Evolutionary conservation across 768 basidiomycete genomes (phyloP).

Genomic region (Cyclocybe cylindracea): DNA sequence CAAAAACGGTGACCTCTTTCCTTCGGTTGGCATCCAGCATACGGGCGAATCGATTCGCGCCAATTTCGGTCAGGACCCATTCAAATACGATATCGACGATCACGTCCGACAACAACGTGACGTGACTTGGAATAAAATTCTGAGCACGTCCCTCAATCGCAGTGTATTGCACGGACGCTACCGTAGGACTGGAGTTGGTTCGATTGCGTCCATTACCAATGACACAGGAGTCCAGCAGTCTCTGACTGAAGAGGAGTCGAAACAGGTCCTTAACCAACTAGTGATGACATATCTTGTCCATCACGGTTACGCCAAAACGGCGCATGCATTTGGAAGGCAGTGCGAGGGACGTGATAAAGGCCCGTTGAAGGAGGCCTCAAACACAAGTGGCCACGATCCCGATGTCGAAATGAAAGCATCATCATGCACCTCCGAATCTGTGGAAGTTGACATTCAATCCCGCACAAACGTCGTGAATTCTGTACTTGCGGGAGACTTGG

Average conservation of each 20-base stretch:
- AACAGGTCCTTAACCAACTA: slow-evolving; percentile 67
- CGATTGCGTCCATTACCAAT: slow-evolving; percentile 23
- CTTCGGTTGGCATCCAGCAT: slow-evolving; percentile 88
- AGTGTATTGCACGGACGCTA: slow-evolving; percentile 29
- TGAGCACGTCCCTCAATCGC: slow-evolving; percentile 52
- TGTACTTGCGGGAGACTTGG: slow-evolving; percentile 70
- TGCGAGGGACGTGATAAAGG: slow-evolving; percentile 15
- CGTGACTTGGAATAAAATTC: slow-evolving; percentile 66
- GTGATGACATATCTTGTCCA: slow-evolving; percentile 81
- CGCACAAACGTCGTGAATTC: slow-evolving; percentile 74
- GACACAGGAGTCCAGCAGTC: slow-evolving; percentile 23
- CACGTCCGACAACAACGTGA: slow-evolving; percentile 75
- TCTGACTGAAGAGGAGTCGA: slow-evolving; percentile 51
- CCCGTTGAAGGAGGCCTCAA: background rate
- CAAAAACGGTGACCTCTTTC: slow-evolving; percentile 68
- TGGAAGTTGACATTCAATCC: slow-evolving; percentile 57
- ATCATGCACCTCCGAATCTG: slow-evolving; percentile 18
- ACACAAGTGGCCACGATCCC: slow-evolving; percentile 23
- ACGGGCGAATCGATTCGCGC: slow-evolving; percentile 74
- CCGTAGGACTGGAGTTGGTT: slow-evolving; percentile 18
- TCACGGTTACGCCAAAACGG: slow-evolving; percentile 78
- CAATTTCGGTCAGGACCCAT: slow-evolving; percentile 87
- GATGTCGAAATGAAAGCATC: slow-evolving; percentile 53
- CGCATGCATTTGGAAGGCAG: slow-evolving; percentile 64
- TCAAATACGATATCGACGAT: slow-evolving; percentile 89